Percentiles rank a stretch among this genome's conserved stretches.
Evolutionary conservation across 2,329 filamentous ascomycete species (phyloP).

Genomic region (Cercospora sp.): DNA sequence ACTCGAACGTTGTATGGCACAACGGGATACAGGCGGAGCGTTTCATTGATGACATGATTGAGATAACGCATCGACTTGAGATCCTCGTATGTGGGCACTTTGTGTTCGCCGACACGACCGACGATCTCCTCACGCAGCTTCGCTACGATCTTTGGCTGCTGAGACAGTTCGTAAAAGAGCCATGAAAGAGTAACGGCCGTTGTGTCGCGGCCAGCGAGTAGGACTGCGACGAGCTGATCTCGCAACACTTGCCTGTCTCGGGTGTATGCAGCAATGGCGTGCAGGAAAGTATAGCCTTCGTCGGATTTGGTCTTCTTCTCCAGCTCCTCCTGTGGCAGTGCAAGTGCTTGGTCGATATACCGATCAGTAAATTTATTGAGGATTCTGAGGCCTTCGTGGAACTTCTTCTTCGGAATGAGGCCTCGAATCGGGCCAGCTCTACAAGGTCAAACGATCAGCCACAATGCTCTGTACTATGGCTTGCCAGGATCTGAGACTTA

Average conservation of each 20-base stretch:
- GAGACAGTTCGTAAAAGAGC: slow-evolving; percentile 77
- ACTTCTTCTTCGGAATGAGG: slow-evolving; percentile 64
- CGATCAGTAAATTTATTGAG: slow-evolving; percentile 75
- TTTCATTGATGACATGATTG: slow-evolving; percentile 45
- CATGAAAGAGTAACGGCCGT: slow-evolving; percentile 80
- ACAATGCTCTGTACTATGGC: background rate
- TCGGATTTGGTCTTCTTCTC: slow-evolving; percentile 71
- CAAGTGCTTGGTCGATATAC: slow-evolving; percentile 74
- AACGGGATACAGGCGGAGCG: slow-evolving; percentile 51
- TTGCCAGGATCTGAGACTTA: background rate
- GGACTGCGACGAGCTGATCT: slow-evolving; percentile 78
- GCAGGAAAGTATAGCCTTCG: slow-evolving; percentile 77
- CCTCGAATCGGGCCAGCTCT: slow-evolving; percentile 60
- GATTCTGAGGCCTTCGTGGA: slow-evolving; percentile 62
- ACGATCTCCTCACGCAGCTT: slow-evolving; percentile 75
- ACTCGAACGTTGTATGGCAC: slow-evolving; percentile 54
- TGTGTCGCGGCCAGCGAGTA: slow-evolving; percentile 84
- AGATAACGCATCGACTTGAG: slow-evolving; percentile 88
- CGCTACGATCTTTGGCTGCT: slow-evolving; percentile 64
- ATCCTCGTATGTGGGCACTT: slow-evolving; percentile 68
- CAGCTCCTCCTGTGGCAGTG: slow-evolving; percentile 69
- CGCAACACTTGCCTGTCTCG: slow-evolving; percentile 67
- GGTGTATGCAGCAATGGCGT: slow-evolving; percentile 80
- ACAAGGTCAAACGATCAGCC: background rate
- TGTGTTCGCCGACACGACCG: slow-evolving; percentile 61